A percentile compares a stretch with the other conserved stretches of the same genome.
phyloP scores from a whole-genome alignment of 441 rosid genomes.

The Syzygium malaccense region DNA sequence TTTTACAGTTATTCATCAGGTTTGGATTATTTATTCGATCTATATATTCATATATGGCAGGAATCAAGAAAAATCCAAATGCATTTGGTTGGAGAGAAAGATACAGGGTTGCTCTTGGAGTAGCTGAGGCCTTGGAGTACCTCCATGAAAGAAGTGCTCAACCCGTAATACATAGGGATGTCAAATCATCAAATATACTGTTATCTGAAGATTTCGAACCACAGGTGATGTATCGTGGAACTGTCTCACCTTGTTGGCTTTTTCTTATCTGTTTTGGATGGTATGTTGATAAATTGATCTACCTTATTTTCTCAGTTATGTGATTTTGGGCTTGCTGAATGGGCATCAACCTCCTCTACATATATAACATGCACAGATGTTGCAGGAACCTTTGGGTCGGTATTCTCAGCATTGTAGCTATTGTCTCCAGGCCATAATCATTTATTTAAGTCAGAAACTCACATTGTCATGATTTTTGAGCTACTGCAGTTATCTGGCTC shows the following conservation, averaged over 20 bases:
- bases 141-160: constrained; percentile 57
- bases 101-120: constrained; percentile 71
- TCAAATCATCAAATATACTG: constrained; percentile 88
- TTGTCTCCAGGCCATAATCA: neutral
- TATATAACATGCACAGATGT: constrained; percentile 47
- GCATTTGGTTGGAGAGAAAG: constrained; percentile 66
- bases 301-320: constrained; percentile 50
- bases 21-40: neutral
- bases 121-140: constrained; percentile 81
- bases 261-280: neutral
- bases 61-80: constrained; percentile 38
- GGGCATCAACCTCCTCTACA: constrained; percentile 44
- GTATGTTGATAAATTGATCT: neutral
- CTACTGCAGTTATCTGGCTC: constrained; percentile 77
- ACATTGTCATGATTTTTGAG: neutral
- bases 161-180: constrained; percentile 82
- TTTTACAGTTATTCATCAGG: neutral
- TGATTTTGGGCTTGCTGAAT: constrained; percentile 86
- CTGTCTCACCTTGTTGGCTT: neutral
- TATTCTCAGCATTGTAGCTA: neutral
- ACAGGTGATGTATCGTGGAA: constrained; percentile 31
- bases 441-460: neutral
- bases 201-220: constrained; percentile 85
- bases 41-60: constrained; percentile 16
- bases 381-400: constrained; percentile 89